A percentile compares a stretch with the other conserved stretches of the same genome.
These are phyloP conservation scores for Aspergillus mulundensis DNA, from an alignment of 495 filamentous ascomycete genomes.

Conservation along the genomic window DNA sequence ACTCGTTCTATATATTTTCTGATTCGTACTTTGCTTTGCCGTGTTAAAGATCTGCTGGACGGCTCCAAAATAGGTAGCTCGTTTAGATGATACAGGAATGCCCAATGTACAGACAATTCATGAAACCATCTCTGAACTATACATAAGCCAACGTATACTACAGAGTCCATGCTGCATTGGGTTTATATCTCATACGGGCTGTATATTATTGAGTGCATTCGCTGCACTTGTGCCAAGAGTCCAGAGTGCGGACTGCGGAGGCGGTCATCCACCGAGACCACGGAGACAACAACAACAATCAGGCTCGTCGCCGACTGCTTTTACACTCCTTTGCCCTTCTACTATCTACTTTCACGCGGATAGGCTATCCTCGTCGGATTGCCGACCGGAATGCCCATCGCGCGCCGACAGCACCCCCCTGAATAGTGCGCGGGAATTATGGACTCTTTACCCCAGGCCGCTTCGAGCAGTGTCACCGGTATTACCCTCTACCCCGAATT, in stretches of 20 bases:
- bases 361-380: constrained; percentile 1
- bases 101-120: not conserved
- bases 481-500: constrained; percentile 8
- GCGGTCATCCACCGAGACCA: constrained; percentile 8
- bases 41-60: not conserved
- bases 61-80: too few relatives aligned
- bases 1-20: constrained; percentile 11
- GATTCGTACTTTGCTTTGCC: not conserved
- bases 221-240: constrained; percentile 3
- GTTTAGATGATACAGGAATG: not conserved
- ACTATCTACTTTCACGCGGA: not conserved
- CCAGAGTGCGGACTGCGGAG: constrained; percentile 8
- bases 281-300: not conserved
- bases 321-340: not conserved
- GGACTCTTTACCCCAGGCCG: constrained; percentile 43
- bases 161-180: too few relatives aligned
- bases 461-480: constrained; percentile 52
- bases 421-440: constrained; percentile 37
- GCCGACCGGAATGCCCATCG: constrained; percentile 31
- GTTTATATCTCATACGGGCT: too few relatives aligned
- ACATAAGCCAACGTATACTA: too few relatives aligned
- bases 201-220: too few relatives aligned
- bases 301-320: not conserved
- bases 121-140: too few relatives aligned
- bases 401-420: constrained; percentile 22